Conservation (phyloP, 257 asterid species). For the Petrea volubilis region DNA sequence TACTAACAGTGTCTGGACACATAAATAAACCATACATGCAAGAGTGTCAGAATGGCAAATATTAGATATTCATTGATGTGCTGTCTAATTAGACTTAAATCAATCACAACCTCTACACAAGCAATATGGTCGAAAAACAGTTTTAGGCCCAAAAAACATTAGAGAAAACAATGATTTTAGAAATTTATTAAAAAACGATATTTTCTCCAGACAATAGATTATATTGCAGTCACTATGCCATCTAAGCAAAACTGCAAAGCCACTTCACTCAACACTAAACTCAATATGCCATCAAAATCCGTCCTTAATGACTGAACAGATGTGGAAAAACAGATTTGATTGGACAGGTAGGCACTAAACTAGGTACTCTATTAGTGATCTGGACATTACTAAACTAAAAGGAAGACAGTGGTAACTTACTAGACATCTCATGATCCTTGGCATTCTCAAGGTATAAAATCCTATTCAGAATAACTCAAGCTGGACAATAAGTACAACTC, state of each 20-base stretch:
- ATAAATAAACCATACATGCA: background rate
- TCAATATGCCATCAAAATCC: background rate
- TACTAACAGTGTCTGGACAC: background rate
- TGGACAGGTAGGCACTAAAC: background rate
- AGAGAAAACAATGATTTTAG: slow-evolving; percentile 3
- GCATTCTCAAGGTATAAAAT: background rate
- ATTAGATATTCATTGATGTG: background rate
- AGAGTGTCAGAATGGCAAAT: background rate
- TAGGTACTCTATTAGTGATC: background rate
- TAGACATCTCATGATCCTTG: background rate
- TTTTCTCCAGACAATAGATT: background rate
- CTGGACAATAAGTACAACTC: background rate
- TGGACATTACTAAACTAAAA: background rate
- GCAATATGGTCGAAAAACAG: background rate
- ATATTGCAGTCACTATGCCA: background rate
- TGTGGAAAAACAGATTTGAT: background rate
- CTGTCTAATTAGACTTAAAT: background rate
- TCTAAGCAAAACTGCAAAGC: background rate
- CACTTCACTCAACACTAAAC: background rate
- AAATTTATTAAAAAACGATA: background rate
- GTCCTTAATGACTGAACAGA: background rate
- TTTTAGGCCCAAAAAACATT: background rate
- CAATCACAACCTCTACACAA: background rate
- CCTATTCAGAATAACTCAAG: background rate
- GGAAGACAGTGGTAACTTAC: background rate